phyloP scores from a whole-genome alignment of 345 rosid genomes.

The Eucalyptus marginata region DNA sequence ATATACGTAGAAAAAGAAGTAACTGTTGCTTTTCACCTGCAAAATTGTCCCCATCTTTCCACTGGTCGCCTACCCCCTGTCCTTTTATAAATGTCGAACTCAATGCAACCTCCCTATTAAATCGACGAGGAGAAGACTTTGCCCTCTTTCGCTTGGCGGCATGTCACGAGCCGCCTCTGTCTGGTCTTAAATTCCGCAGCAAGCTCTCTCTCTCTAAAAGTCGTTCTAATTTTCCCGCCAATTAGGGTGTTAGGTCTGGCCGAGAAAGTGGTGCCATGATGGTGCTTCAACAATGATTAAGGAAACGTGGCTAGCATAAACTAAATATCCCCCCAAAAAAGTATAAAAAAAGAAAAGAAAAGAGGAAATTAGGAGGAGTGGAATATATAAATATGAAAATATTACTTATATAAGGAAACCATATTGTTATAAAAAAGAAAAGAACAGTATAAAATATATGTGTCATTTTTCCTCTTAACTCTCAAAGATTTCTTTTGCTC shows the following conservation, averaged over 20 bases:
- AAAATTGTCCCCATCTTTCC: not conserved
- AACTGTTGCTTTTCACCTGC: not conserved
- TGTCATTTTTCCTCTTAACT: not conserved
- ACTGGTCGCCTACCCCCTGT: not conserved
- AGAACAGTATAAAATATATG: fast-evolving
- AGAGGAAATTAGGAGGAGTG: not conserved
- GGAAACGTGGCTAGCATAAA: not conserved
- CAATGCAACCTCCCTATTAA: not conserved
- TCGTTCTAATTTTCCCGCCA: not conserved
- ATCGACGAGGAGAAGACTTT: not conserved
- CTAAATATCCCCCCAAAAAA: not conserved
- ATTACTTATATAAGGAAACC: no score
- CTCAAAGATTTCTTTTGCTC: not conserved
- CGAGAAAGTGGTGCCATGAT: not conserved
- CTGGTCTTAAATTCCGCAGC: not conserved
- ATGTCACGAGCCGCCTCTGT: not conserved
- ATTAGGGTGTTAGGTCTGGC: not conserved
- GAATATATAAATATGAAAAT: not conserved
- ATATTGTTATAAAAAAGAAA: fast-evolving
- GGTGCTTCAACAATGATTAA: not conserved
- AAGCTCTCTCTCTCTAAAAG: not conserved
- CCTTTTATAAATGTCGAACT: not conserved
- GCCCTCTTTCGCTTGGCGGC: not conserved
- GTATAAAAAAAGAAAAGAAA: fast-evolving
- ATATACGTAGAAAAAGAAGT: not conserved